Evolutionary conservation across 768 basidiomycete species (phyloP).

Genomic region (Mycena albidolilacea): DNA sequence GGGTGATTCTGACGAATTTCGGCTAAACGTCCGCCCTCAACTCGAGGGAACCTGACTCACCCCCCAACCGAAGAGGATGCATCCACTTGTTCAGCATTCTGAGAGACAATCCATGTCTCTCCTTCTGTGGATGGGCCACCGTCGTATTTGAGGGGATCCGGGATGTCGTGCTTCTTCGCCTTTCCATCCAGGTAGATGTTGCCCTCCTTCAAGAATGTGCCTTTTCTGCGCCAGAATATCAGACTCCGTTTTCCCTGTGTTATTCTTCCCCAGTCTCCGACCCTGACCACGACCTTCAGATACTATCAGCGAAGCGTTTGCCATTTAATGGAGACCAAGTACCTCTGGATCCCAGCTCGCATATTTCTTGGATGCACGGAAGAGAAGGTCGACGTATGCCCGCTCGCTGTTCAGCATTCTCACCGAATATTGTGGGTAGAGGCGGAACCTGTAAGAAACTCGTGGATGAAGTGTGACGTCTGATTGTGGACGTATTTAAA

Average conservation of each 20-base stretch:
- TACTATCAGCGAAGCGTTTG: not conserved
- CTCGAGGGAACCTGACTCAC: not conserved
- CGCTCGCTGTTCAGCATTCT: not conserved
- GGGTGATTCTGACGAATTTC: not conserved
- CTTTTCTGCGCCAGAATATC: slow-evolving; percentile 44
- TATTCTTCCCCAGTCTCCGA: slow-evolving; percentile 51
- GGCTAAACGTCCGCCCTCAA: not conserved
- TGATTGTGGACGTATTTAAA: too few species aligned
- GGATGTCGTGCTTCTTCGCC: slow-evolving; percentile 44
- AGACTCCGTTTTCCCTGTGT: slow-evolving; percentile 35
- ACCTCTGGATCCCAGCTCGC: not conserved
- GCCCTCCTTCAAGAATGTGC: slow-evolving; percentile 49
- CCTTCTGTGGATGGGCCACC: slow-evolving; percentile 37
- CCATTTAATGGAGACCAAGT: not conserved
- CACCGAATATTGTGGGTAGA: too few species aligned
- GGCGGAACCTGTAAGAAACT: too few species aligned
- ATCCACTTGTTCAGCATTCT: slow-evolving; percentile 44
- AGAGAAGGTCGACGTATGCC: not conserved
- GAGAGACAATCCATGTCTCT: slow-evolving; percentile 47
- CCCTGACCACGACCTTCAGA: slow-evolving; percentile 33
- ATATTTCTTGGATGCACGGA: not conserved
- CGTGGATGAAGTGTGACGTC: too few species aligned
- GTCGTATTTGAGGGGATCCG: slow-evolving; percentile 39
- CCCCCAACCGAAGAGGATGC: not conserved
- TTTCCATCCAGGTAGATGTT: slow-evolving; percentile 49